Conservation (phyloP, 192 early-diverging fungal genomes). For the Umbelopsis ramanniana region DNA sequence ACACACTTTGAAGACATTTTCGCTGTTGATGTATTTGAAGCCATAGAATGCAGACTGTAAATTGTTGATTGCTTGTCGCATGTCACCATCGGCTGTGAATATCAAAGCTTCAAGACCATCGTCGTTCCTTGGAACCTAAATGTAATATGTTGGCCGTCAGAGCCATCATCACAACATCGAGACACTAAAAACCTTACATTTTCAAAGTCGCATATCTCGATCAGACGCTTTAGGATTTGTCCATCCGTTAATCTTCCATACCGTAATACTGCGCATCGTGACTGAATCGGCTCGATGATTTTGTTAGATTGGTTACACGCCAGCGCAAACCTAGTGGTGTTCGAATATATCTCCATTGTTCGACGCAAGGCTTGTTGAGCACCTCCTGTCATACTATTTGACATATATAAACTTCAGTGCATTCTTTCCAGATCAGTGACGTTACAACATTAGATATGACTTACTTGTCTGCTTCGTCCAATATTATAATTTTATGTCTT, state of each 20-base stretch:
- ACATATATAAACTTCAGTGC: background rate
- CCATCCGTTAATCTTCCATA: constrained; percentile 79
- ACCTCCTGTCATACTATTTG: constrained; percentile 86
- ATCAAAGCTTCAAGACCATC: constrained; percentile 93
- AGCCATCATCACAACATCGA: background rate
- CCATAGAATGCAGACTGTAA: constrained; percentile 89
- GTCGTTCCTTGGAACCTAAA: constrained; percentile 77
- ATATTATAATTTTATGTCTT: constrained; percentile 87
- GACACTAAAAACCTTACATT: constrained; percentile 48
- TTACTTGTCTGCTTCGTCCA: constrained; percentile 96
- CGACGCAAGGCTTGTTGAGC: constrained; percentile 97
- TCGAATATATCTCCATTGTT: constrained; percentile 98
- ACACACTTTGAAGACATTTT: constrained; percentile 97
- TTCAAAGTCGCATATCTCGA: constrained; percentile 84
- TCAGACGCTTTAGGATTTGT: constrained; percentile 80
- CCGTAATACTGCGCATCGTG: constrained; percentile 90
- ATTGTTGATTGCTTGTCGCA: constrained; percentile 98
- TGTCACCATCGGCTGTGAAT: constrained; percentile 97
- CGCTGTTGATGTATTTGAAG: constrained; percentile 82
- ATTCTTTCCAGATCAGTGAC: background rate
- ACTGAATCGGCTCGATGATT: constrained; percentile 98
- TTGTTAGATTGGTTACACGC: constrained; percentile 97
- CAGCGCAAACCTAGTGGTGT: constrained; percentile 93
- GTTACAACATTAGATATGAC: background rate
- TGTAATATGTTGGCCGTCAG: background rate